These are phyloP conservation scores for Ramularia collo-cygni DNA, from an alignment of 2,329 filamentous ascomycete genomes.

Conservation along the genomic window DNA sequence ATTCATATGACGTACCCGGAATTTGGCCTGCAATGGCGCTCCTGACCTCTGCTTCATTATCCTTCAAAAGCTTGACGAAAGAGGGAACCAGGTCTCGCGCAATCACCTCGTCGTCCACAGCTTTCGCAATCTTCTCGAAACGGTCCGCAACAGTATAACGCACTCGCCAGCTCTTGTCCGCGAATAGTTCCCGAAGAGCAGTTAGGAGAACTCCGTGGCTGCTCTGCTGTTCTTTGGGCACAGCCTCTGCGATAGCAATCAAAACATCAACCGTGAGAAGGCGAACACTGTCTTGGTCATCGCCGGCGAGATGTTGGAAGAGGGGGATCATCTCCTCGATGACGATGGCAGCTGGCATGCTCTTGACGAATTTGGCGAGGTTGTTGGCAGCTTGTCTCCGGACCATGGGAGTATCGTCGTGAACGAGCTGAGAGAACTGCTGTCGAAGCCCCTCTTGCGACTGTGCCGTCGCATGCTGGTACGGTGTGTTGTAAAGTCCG, in stretches of 20 bases:
- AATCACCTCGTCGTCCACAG: slow-evolving; percentile 94
- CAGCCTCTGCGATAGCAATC: slow-evolving; percentile 91
- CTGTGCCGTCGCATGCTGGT: slow-evolving; percentile 80
- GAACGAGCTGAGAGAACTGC: slow-evolving; percentile 86
- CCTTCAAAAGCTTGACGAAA: slow-evolving; percentile 95
- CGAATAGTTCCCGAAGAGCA: slow-evolving; percentile 85
- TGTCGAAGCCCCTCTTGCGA: slow-evolving; percentile 86
- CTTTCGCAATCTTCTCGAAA: slow-evolving; percentile 99
- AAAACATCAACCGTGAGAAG: slow-evolving; percentile 93
- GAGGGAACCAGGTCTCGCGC: slow-evolving; percentile 89
- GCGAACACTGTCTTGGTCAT: slow-evolving; percentile 96
- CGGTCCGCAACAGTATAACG: slow-evolving; percentile 98
- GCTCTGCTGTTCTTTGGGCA: slow-evolving; percentile 95
- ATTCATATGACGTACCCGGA: slow-evolving; percentile 50
- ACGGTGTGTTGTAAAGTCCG: slow-evolving; percentile 87
- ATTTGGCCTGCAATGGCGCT: slow-evolving; percentile 97
- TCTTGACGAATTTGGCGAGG: slow-evolving; percentile 94
- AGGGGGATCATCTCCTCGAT: slow-evolving; percentile 99
- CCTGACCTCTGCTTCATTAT: slow-evolving; percentile 94
- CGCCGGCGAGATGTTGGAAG: slow-evolving; percentile 91
- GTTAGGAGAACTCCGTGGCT: slow-evolving; percentile 91
- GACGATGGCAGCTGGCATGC: slow-evolving; percentile 84
- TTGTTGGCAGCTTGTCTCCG: slow-evolving; percentile 94
- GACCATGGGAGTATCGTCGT: slow-evolving; percentile 99
- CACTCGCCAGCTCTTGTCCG: slow-evolving; percentile 99